Conservation (phyloP, 2,329 filamentous ascomycete genomes). For the Aspergillus pseudoviridinutans region DNA sequence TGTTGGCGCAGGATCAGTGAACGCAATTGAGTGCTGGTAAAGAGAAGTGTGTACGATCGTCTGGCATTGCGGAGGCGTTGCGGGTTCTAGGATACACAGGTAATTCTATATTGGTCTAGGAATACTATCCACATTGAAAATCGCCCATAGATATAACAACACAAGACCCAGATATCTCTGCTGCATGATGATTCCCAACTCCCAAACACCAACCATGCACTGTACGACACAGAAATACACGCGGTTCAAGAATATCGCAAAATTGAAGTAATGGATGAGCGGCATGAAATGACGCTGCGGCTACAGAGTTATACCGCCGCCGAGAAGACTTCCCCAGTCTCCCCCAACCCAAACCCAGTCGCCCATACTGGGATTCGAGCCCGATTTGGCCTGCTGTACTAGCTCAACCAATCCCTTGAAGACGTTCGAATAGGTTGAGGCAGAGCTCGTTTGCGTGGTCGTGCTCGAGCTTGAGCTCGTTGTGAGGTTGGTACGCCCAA, state of each 20-base stretch:
- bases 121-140: background rate
- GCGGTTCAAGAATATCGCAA: background rate
- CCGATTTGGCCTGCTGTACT: slow-evolving; percentile 34
- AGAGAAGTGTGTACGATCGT: background rate
- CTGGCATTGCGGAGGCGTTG: background rate
- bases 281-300: background rate
- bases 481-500: slow-evolving; percentile 38
- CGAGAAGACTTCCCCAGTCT: slow-evolving; percentile 37
- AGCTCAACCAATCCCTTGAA: slow-evolving; percentile 38
- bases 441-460: slow-evolving; percentile 21
- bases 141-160: background rate
- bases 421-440: slow-evolving; percentile 29
- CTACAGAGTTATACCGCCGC: slow-evolving; percentile 37
- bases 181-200: slow-evolving; percentile 1
- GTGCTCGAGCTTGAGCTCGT: slow-evolving; percentile 13
- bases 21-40: background rate
- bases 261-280: background rate
- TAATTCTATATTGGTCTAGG: background rate
- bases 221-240: background rate
- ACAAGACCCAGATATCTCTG: background rate
- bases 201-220: slow-evolving; percentile 4
- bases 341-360: slow-evolving; percentile 45
- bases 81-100: background rate
- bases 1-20: slow-evolving; percentile 39
- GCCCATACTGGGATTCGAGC: slow-evolving; percentile 35